These are phyloP conservation scores for Closterium sp. DNA, from an alignment of 139 green algal species.

Conservation along the genomic window DNA sequence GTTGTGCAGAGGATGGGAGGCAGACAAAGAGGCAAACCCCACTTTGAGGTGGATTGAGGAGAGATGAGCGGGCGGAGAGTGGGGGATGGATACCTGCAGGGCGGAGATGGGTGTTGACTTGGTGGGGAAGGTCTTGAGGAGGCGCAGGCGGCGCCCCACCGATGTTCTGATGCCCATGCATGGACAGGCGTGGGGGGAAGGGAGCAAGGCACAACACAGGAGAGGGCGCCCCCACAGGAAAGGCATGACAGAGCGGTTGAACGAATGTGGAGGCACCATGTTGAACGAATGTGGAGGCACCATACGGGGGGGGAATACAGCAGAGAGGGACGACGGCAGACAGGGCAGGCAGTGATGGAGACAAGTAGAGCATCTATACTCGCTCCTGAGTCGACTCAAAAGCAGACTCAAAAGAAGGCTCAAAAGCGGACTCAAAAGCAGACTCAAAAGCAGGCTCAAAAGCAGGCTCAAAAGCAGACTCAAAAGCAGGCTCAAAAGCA, in stretches of 20 bases:
- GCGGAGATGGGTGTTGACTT: conserved; percentile 44
- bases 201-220: not conserved
- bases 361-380: not conserved
- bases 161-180: not conserved
- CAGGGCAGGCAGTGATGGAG: not conserved
- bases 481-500: too few relatives aligned
- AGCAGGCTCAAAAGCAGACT: not conserved
- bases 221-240: not conserved
- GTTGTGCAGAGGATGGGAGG: too few relatives aligned
- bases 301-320: too few relatives aligned
- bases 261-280: too few relatives aligned
- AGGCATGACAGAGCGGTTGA: too few relatives aligned
- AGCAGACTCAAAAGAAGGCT: not conserved
- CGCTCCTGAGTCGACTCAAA: not conserved
- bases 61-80: too few relatives aligned
- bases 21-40: too few relatives aligned
- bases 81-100: conserved; percentile 18
- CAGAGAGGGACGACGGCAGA: too few relatives aligned
- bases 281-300: too few relatives aligned
- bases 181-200: not conserved
- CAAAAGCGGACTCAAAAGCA: too few relatives aligned
- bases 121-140: conserved; percentile 47
- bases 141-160: not conserved
- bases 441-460: too few relatives aligned
- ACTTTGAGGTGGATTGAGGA: too few relatives aligned